phyloP scores from a whole-genome alignment of 1,139 yeast species.

The Debaryomyces coudertii region DNA sequence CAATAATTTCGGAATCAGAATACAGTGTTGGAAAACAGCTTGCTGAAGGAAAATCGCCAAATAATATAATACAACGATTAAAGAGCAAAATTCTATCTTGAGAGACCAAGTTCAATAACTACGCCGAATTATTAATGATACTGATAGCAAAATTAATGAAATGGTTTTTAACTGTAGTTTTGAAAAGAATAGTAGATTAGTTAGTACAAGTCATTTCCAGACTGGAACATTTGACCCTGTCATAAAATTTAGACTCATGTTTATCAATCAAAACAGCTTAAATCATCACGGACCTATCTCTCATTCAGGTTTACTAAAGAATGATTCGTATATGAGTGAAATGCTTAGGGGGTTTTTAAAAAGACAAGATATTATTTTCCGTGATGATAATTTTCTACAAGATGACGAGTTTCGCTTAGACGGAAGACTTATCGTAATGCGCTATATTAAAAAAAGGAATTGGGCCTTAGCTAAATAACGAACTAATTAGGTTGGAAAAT shows the following conservation, averaged over 20 bases:
- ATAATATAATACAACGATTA: background rate
- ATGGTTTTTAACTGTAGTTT: background rate
- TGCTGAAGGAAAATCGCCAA: conserved; percentile 41
- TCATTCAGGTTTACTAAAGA: background rate
- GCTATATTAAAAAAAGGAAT: too few species aligned
- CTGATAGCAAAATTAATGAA: background rate
- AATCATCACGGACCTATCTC: background rate
- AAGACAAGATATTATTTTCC: too few species aligned
- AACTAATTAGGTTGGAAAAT: too few species aligned
- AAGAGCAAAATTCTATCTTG: background rate
- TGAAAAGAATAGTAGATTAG: too few species aligned
- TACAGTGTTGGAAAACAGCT: too few species aligned
- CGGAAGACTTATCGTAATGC: too few species aligned
- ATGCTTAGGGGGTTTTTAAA: background rate
- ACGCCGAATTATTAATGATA: background rate
- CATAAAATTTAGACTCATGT: background rate
- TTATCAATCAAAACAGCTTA: background rate
- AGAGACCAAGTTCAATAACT: background rate
- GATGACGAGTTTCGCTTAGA: too few species aligned
- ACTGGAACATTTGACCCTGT: background rate
- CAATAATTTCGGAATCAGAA: too few species aligned
- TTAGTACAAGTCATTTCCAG: too few species aligned
- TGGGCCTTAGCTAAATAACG: too few species aligned
- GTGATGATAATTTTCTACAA: too few species aligned
- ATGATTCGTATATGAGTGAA: background rate